Evolutionary conservation across 495 filamentous ascomycete genomes (phyloP).

Genomic region (Podospora pseudopauciseta): DNA sequence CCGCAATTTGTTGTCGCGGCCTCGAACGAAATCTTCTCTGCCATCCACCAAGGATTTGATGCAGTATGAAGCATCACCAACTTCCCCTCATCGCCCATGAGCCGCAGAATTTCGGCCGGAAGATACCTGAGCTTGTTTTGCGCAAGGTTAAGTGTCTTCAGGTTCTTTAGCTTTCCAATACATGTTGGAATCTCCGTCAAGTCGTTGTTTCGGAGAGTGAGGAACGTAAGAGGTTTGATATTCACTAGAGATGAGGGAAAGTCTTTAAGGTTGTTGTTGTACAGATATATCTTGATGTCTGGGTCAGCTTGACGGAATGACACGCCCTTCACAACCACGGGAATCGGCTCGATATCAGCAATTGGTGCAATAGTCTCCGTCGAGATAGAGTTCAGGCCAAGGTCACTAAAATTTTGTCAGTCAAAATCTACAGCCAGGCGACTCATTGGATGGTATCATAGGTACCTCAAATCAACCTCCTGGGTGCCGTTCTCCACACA

Average conservation of each 20-base stretch:
- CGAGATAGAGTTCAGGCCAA: slow-evolving; percentile 37
- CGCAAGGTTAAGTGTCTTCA: slow-evolving; percentile 66
- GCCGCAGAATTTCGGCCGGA: slow-evolving; percentile 64
- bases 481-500: slow-evolving; percentile 61
- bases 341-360: slow-evolving; percentile 54
- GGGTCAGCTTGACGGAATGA: slow-evolving; percentile 45
- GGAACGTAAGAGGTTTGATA: slow-evolving; percentile 57
- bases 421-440: slow-evolving; percentile 10
- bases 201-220: slow-evolving; percentile 69
- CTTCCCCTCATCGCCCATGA: slow-evolving; percentile 45
- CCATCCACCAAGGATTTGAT: slow-evolving; percentile 48
- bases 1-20: neutral
- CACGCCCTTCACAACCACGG: slow-evolving; percentile 37
- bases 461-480: slow-evolving; percentile 61
- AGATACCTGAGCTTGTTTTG: slow-evolving; percentile 65
- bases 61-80: slow-evolving; percentile 39
- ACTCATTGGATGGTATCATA: slow-evolving; percentile 16
- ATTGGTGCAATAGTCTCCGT: slow-evolving; percentile 53
- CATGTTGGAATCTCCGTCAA: slow-evolving; percentile 60
- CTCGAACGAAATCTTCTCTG: slow-evolving; percentile 15
- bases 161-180: slow-evolving; percentile 59
- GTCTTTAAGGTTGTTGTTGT: slow-evolving; percentile 54
- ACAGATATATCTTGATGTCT: slow-evolving; percentile 60
- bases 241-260: slow-evolving; percentile 53
- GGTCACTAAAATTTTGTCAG: slow-evolving; percentile 27